These are phyloP conservation scores for Pseudognaphalium luteoalbum DNA, from an alignment of 129 eudicot species.

Conservation along the genomic window DNA sequence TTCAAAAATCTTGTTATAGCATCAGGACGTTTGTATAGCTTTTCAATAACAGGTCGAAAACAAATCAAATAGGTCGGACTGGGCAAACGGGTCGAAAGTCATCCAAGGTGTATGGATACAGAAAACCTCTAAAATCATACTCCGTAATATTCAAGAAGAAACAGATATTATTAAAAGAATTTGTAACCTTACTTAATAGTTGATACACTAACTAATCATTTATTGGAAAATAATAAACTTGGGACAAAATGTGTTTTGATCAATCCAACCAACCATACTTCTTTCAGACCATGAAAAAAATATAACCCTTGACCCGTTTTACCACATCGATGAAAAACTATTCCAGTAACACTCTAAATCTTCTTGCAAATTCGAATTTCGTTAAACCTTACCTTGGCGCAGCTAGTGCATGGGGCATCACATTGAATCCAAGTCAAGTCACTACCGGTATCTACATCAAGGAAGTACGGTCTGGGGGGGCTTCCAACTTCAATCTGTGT, in stretches of 20 bases:
- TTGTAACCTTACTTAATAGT: not conserved
- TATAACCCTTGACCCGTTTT: not conserved
- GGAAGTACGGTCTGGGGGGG: constrained; percentile 82
- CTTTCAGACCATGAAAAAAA: not conserved
- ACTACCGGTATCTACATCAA: constrained; percentile 86
- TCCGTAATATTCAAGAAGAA: not conserved
- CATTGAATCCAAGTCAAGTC: constrained; percentile 89
- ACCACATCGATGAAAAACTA: not conserved
- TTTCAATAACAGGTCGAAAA: not conserved
- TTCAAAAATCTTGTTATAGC: constrained; percentile 19
- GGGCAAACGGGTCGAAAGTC: no score
- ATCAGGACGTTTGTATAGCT: not conserved
- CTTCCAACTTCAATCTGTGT: constrained; percentile 58
- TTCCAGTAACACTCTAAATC: not conserved
- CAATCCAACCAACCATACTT: not conserved
- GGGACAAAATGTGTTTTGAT: not conserved
- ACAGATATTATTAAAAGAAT: not conserved
- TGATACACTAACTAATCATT: no score
- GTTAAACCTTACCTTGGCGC: constrained; percentile 59
- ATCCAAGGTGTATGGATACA: not conserved
- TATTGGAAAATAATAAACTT: no score
- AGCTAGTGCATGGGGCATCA: constrained; percentile 87
- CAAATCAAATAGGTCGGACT: no score
- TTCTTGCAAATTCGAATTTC: constrained; percentile 5
- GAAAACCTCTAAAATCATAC: not conserved